Conservation (phyloP, 164 flowering plant species). For the Aristolochia fimbriata region DNA sequence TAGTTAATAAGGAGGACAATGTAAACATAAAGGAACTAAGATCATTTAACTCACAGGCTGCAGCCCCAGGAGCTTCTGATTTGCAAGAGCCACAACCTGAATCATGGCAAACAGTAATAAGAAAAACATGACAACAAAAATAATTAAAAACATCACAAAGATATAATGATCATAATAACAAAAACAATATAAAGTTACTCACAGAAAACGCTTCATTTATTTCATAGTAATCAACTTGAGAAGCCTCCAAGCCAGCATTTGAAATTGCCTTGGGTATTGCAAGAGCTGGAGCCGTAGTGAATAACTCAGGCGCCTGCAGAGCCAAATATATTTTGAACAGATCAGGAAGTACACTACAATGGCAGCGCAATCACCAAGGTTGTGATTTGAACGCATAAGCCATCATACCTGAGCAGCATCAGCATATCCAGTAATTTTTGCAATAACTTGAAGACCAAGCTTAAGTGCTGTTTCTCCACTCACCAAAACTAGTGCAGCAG, state of each 20-base stretch:
- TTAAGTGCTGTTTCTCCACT: conserved; percentile 74
- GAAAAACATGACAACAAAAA: not conserved
- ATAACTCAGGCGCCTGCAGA: conserved; percentile 83
- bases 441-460: conserved; percentile 71
- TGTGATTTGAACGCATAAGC: not conserved
- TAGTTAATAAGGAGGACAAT: too few relatives aligned
- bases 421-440: conserved; percentile 65
- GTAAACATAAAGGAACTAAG: conserved; percentile 1
- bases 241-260: conserved; percentile 73
- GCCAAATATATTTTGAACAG: conserved; percentile 10
- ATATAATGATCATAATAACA: not conserved
- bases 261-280: conserved; percentile 95
- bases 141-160: not conserved
- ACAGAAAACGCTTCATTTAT: conserved; percentile 98
- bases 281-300: conserved; percentile 90
- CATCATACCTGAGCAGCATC: conserved; percentile 90
- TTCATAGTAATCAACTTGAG: conserved; percentile 85
- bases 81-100: conserved; percentile 95
- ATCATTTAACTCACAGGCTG: conserved; percentile 48
- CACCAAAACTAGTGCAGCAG: conserved; percentile 82
- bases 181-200: conserved; percentile 18
- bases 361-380: not conserved
- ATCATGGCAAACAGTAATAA: not conserved
- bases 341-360: not conserved
- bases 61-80: conserved; percentile 71